Base-by-base conservation (phyloP, 495 filamentous ascomycete species). In the Tuber umbilicatum region DNA sequence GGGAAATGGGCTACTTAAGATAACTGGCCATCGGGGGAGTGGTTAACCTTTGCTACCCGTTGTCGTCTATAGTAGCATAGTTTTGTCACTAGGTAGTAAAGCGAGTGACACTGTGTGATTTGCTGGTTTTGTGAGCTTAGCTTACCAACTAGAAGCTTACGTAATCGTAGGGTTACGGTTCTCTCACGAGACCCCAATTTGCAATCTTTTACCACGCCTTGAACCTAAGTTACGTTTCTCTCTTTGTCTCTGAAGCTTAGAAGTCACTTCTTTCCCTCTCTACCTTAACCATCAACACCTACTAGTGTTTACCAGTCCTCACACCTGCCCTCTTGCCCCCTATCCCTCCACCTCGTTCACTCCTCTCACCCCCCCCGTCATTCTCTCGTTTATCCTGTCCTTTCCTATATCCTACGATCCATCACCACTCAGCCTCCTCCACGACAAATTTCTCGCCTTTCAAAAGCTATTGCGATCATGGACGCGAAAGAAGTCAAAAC, bases 401-500 rank as follows among this genome's bases (percentile, higher is more conserved):
- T 35, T 64, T 27, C 27, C 55, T 64, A 64, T 64, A 64, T 64
- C 55, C 4, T 35, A 27, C 27, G 55, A 14, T 17, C 27, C 27
- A 31, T 31, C 27, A 35, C 27, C 27, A 64, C 55, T 12, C 31
- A 64, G 14, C 27, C 27, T 64, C n/a, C n/a, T 35, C 16, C 31
- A 31, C 55, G 55, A 31, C 55, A 64, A 16, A 64, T 35, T 64
- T 64, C 12, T 64, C 27, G 14, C 55, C 55, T 64, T 64, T 31
- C 27, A 17, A 64, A 35, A 64, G 55, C 55, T 35, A 64, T 19
- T 27, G 21, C 71, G 67, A 80, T 74, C 68, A 94, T 97, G 93
- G 92, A 97, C 79, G 88, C 89, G 77, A 91, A 91, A 84, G 91
- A 94, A 78, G 89, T 99, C 55, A 89, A 90, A 68, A 83, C 87